Evolutionary conservation across 148 eudicot genomes (phyloP), one percentile per base, ranked within the genome.

Genomic region (Beta vulgaris): DNA sequence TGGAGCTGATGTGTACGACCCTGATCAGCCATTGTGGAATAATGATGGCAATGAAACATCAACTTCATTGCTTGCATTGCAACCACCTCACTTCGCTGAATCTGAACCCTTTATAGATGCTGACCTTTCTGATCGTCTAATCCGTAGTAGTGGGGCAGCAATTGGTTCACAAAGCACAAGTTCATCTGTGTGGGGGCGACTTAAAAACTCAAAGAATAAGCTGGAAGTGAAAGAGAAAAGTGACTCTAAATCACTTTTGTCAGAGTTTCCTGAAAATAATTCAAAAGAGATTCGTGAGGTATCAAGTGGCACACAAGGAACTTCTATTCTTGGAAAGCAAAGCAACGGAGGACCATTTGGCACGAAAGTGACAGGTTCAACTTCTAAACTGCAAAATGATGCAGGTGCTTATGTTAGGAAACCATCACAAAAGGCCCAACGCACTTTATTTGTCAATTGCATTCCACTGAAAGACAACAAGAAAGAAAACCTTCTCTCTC

Each of bases 11-110:
- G 86, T 91, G 31, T 94, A 94, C 80, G 97, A 94, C 83, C 98
- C 98, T 78, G 98, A 94, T 85, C 93, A 94, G 86, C 98, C 98
- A 57, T 79, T 91, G 60, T 94, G 97, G 96, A 80, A 82, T 69
- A 90, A 83, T 83, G 87, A 88, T 84, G 39, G 80, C 77, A 80
- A 86, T 28, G 88, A 81, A 73, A 77, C 87, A 60, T 88, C 98
- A 64, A 74, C 86, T 32, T 84, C 84, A 25, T 78, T 86, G 71
- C 81, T 71, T 54, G 80, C 82, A 32, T 67, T 77, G 73, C 86
- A 75, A 75, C 82, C 86, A 49, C 79, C 89, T 64, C 79, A 76
- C 76, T 70, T 79, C 61, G 89, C 84, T 62, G 87, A 82, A 74
- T 67, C 78, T 70, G 92, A 48, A 60, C 69, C 88, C 76, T 86